These are phyloP conservation scores for Candida lessepsii DNA, from an alignment of 805 yeast genomes.

Conservation along the genomic window DNA sequence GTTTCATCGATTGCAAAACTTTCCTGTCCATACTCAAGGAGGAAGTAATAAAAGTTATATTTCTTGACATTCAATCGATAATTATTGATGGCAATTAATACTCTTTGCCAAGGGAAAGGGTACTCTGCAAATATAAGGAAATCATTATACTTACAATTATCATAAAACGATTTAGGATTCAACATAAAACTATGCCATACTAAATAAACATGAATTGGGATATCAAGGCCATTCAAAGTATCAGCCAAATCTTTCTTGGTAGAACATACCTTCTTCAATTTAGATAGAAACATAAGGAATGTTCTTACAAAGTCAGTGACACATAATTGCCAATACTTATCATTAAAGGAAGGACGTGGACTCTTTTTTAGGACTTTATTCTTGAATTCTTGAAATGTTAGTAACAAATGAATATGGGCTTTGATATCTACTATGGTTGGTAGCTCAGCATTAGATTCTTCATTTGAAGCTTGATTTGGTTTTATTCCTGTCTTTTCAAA, in stretches of 20 bases:
- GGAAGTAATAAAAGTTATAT: no score
- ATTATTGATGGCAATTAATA: no score
- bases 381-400: slow-evolving; percentile 1
- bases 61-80: not conserved
- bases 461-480: no score
- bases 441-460: no score
- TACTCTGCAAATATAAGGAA: slow-evolving; percentile 4
- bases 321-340: slow-evolving; percentile 5
- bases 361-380: not conserved
- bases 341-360: not conserved
- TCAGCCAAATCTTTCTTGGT: not conserved
- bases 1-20: not conserved
- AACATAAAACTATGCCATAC: slow-evolving; percentile 24
- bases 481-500: no score
- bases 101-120: slow-evolving; percentile 2
- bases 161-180: slow-evolving; percentile 19
- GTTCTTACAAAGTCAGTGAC: slow-evolving; percentile 1
- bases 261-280: not conserved
- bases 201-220: slow-evolving; percentile 1
- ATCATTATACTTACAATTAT: slow-evolving; percentile 12
- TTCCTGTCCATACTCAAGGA: no score
- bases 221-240: not conserved
- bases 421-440: not conserved
- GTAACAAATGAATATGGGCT: not conserved
- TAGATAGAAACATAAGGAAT: not conserved